Conservation (phyloP, 2,329 filamentous ascomycete species). For the Paecilomyces dactylethromorphus region DNA sequence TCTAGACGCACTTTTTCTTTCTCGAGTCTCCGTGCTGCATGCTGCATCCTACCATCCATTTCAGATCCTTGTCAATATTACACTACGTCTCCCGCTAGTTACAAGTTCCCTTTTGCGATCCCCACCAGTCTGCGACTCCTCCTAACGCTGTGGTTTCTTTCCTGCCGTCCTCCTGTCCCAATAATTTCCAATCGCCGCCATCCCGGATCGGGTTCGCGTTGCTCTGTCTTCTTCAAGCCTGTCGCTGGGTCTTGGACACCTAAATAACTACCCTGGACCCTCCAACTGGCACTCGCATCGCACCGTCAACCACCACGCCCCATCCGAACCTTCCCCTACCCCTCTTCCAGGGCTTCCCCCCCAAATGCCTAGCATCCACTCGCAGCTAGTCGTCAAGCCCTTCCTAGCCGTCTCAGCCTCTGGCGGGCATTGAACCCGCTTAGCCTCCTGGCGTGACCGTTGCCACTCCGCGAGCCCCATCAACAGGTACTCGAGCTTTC, state of each 20-base stretch:
- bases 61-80: conserved; percentile 30
- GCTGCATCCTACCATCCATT: conserved; percentile 14
- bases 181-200: background rate
- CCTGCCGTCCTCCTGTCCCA: conserved; percentile 8
- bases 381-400: conserved; percentile 1
- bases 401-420: conserved; percentile 5
- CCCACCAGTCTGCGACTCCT: conserved; percentile 14
- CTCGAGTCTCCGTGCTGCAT: conserved; percentile 1
- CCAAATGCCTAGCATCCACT: conserved; percentile 5
- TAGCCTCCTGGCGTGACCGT: conserved; percentile 3
- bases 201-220: conserved; percentile 7
- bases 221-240: conserved; percentile 10
- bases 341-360: conserved; percentile 2
- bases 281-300: conserved; percentile 23
- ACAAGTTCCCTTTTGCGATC: conserved; percentile 25
- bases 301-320: conserved; percentile 12
- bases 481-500: conserved; percentile 4
- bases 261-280: conserved; percentile 37
- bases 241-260: conserved; percentile 17
- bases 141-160: conserved; percentile 8
- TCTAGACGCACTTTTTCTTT: background rate
- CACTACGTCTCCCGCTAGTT: conserved; percentile 30
- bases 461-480: conserved; percentile 5
- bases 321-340: conserved; percentile 2
- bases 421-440: background rate